These are phyloP conservation scores for Cladosporium oxysporum DNA, from an alignment of 2,329 filamentous ascomycete genomes.

Conservation along the genomic window DNA sequence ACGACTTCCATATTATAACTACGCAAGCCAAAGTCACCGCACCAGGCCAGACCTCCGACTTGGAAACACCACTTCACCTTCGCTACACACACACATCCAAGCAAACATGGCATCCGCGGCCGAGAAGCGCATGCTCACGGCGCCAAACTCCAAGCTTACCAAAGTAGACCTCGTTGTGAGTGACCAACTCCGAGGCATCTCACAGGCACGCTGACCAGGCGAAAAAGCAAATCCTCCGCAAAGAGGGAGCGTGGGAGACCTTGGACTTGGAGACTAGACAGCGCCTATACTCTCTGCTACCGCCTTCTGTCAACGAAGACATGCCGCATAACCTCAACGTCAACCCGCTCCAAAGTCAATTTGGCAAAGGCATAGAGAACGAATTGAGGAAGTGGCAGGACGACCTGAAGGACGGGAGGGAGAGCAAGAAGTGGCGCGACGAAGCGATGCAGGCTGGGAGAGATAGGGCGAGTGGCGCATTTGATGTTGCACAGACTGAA, in stretches of 20 bases:
- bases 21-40: background rate
- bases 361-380: slow-evolving; percentile 52
- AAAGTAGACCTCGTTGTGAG: slow-evolving; percentile 24
- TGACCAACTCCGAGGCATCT: background rate
- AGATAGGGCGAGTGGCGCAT: slow-evolving; percentile 49
- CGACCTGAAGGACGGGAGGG: slow-evolving; percentile 57
- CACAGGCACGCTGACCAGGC: background rate
- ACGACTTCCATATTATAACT: background rate
- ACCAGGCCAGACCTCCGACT: background rate
- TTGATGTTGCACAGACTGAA: slow-evolving; percentile 57
- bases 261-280: slow-evolving; percentile 29
- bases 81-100: background rate
- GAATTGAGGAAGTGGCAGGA: slow-evolving; percentile 57
- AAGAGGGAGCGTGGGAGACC: slow-evolving; percentile 33
- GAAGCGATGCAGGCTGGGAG: slow-evolving; percentile 56
- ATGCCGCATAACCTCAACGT: slow-evolving; percentile 42
- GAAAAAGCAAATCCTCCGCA: slow-evolving; percentile 33
- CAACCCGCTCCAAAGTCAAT: slow-evolving; percentile 42
- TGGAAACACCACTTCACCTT: background rate
- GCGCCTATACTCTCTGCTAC: slow-evolving; percentile 35
- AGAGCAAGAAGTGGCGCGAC: slow-evolving; percentile 59
- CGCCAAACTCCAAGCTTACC: slow-evolving; percentile 30
- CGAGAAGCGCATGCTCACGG: slow-evolving; percentile 33
- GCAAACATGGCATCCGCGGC: slow-evolving; percentile 20
- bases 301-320: slow-evolving; percentile 25